Evolutionary conservation across 805 yeast genomes (phyloP), one percentile per base, ranked within the genome.

Genomic region (Hanseniaspora guilliermondii): DNA sequence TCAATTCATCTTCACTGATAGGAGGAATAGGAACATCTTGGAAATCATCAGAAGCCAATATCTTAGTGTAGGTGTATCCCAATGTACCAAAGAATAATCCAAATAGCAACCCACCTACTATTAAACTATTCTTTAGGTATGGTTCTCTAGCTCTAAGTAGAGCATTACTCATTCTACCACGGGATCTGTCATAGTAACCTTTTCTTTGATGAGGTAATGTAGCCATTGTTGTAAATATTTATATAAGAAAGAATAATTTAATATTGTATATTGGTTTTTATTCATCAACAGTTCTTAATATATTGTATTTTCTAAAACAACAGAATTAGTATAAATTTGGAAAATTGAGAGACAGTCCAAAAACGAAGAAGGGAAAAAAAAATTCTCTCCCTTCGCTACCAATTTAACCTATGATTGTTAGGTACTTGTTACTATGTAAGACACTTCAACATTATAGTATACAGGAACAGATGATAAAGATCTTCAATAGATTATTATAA

Each of bases 1-100:
- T 78, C 64, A 91, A 73, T 65, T 87, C 93, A 53, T 76, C 81
- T 57, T 85, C 93, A 39, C 83, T 76, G 56, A 91, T 75, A 19
- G 97, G 97, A 47, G 98, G 98, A 60, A 91, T 81, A 40, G 97
- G 97, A 60, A 91, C 87, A 65, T 89, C 96, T 46, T 76, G 79
- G 66, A 91, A 87, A 59, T 91, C 95, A 49, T 65, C 67, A 64
- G 88, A 96, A 63, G 74, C 74, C 59, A 78, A 79, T 61, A 85
- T 71, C 63, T 78, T 76, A 59, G 77, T 70, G 75, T 79, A 82
- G 0, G 95, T 83, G 69, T 80, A 72, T 61, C 68, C 44, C 62
- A 74, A 89, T 27, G 87, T 83, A 44, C 85, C 80, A 11, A 77
- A 72, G 6, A 93, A 82, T 52, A 87, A 69, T n/a, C 83, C 76